Evolutionary conservation across 768 basidiomycete species (phyloP).

Genomic region (Artomyces pyxidatus): DNA sequence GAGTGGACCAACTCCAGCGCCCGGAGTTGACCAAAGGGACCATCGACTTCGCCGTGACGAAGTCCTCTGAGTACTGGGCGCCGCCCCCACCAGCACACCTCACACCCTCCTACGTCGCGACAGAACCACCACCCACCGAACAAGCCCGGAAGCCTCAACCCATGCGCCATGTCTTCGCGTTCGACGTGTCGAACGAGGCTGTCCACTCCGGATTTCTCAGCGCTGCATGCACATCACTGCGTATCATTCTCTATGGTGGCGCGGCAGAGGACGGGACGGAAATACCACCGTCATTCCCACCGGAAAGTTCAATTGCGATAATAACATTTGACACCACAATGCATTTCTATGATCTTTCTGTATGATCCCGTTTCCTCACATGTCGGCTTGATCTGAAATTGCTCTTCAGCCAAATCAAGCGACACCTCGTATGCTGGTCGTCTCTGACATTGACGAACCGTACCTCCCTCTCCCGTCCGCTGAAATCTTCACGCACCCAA

Average conservation of each 20-base stretch:
- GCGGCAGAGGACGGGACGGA: constrained; percentile 30
- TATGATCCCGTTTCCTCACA: constrained; percentile 31
- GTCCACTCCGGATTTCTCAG: constrained; percentile 61
- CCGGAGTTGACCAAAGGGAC: constrained; percentile 89
- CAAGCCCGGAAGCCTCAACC: constrained; percentile 49
- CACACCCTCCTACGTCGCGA: constrained; percentile 43
- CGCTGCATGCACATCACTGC: constrained; percentile 56
- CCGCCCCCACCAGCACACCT: constrained; percentile 51
- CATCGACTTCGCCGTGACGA: constrained; percentile 76
- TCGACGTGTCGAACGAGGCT: constrained; percentile 75
- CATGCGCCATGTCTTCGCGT: constrained; percentile 73
- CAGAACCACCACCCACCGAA: constrained; percentile 34
- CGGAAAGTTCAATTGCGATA: constrained; percentile 57
- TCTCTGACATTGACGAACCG: constrained; percentile 88
- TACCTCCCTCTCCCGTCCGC: constrained; percentile 63
- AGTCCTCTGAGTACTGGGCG: constrained; percentile 74
- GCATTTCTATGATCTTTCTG: constrained; percentile 87
- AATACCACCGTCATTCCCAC: constrained; percentile 44
- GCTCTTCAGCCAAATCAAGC: constrained; percentile 21
- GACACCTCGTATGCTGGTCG: constrained; percentile 52
- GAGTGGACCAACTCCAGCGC: constrained; percentile 73
- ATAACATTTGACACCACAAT: constrained; percentile 74
- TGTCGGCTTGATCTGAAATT: neutral
- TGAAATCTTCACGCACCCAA: constrained; percentile 72
- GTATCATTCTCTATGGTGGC: constrained; percentile 56